Evolutionary conservation across 306 rosid genomes (phyloP).

Genomic region (Glycine soja): DNA sequence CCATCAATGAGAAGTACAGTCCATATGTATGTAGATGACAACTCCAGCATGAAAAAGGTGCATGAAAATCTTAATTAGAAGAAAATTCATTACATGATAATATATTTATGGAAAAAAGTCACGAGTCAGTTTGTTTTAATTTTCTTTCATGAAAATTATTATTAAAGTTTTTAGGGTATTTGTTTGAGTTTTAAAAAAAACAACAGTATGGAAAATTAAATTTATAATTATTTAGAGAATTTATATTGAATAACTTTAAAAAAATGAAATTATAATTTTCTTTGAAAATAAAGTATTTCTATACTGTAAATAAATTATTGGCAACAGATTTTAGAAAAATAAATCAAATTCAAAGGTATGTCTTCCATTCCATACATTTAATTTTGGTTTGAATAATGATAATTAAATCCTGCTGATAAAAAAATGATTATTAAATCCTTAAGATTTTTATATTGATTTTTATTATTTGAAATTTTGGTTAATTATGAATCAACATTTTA

Average conservation of each 20-base stretch:
- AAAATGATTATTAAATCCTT: no score
- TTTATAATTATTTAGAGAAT: background rate
- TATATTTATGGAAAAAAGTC: background rate
- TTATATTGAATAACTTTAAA: background rate
- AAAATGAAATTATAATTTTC: background rate
- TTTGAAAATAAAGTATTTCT: background rate
- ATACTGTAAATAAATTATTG: no score
- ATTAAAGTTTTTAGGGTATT: background rate
- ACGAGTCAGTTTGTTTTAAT: background rate
- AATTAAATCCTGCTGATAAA: no score
- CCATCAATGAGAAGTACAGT: constrained; percentile 28
- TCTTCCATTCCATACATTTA: no score
- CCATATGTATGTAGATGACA: constrained; percentile 38
- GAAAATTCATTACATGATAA: background rate
- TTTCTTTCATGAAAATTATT: background rate
- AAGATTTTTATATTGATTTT: no score
- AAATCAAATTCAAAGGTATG: no score
- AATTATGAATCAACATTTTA: no score
- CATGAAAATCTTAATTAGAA: constrained; percentile 11
- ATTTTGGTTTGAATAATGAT: no score
- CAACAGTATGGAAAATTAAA: background rate
- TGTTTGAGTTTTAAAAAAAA: background rate
- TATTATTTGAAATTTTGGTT: no score
- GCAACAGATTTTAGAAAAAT: no score
- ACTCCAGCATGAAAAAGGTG: constrained; percentile 28